Conservation (phyloP, 2,329 filamentous ascomycete genomes). For the Fusarium siculi region DNA sequence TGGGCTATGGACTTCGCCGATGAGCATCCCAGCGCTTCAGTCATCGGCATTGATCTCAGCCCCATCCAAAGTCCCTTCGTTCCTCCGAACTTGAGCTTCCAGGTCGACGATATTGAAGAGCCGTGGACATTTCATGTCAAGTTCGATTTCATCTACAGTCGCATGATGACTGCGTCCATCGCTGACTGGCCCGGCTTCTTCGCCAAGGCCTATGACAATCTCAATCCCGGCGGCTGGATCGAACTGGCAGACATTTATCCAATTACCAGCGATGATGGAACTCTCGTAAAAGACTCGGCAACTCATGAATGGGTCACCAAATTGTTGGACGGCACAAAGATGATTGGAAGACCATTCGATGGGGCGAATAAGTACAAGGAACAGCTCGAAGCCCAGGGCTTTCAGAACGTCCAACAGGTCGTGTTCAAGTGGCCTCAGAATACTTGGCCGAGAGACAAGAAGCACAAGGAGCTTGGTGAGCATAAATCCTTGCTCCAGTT, state of each 20-base stretch:
- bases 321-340: conserved; percentile 39
- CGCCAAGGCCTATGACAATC: conserved; percentile 33
- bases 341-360: conserved; percentile 42
- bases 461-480: conserved; percentile 57
- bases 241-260: conserved; percentile 39
- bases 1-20: conserved; percentile 45
- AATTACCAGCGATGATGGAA: conserved; percentile 16
- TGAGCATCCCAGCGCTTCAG: conserved; percentile 29
- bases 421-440: conserved; percentile 60
- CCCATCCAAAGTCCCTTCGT: conserved; percentile 38
- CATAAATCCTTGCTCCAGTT: fast-evolving
- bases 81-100: conserved; percentile 41
- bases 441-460: conserved; percentile 60
- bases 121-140: conserved; percentile 38
- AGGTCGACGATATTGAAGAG: conserved; percentile 43
- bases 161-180: conserved; percentile 39
- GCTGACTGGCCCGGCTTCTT: conserved; percentile 39
- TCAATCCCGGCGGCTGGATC: conserved; percentile 40
- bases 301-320: conserved; percentile 35
- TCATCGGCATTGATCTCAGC: conserved; percentile 40
- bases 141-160: conserved; percentile 44
- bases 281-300: conserved; percentile 29
- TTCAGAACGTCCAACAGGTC: conserved; percentile 58
- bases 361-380: conserved; percentile 35
- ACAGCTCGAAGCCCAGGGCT: conserved; percentile 60